phyloP scores from a whole-genome alignment of 495 filamentous ascomycete species.

The Penicillium chermesinum region DNA sequence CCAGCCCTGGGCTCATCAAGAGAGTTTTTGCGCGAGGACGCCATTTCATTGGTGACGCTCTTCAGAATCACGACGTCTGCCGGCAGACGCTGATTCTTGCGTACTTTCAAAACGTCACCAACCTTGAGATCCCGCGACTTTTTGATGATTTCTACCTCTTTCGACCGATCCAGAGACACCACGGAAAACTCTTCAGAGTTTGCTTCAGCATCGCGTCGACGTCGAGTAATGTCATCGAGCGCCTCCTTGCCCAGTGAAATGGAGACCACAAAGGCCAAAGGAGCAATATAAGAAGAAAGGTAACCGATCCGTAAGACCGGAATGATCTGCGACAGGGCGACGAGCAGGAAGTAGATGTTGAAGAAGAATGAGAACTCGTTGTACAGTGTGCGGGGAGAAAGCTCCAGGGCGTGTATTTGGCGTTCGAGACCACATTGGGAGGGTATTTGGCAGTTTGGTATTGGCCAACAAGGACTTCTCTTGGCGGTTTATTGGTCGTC shows the following conservation, averaged over 20 bases:
- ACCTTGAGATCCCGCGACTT: slow-evolving; percentile 88
- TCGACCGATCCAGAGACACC: slow-evolving; percentile 53
- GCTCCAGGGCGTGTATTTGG: slow-evolving; percentile 94
- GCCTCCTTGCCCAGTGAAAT: slow-evolving; percentile 97
- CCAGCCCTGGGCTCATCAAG: slow-evolving; percentile 12
- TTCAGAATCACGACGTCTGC: slow-evolving; percentile 93
- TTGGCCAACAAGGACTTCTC: slow-evolving; percentile 42
- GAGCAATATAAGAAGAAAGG: slow-evolving; percentile 89
- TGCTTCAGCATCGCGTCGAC: slow-evolving; percentile 84
- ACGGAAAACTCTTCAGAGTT: slow-evolving; percentile 89
- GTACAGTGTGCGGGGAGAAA: slow-evolving; percentile 94
- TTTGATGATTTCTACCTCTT: slow-evolving; percentile 57
- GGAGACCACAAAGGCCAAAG: slow-evolving; percentile 81
- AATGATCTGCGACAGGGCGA: slow-evolving; percentile 89
- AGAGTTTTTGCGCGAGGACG: slow-evolving; percentile 17
- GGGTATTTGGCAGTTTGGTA: slow-evolving; percentile 43
- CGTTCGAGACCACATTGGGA: slow-evolving; percentile 84
- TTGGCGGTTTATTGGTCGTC: slow-evolving; percentile 29
- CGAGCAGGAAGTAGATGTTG: slow-evolving; percentile 96
- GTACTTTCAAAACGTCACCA: slow-evolving; percentile 87
- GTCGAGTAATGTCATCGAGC: slow-evolving; percentile 81
- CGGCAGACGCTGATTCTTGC: slow-evolving; percentile 85
- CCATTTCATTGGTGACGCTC: slow-evolving; percentile 63
- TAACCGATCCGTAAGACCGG: slow-evolving; percentile 88
- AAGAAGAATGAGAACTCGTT: slow-evolving; percentile 99